Base-by-base conservation (phyloP, 192 early-diverging fungal species). In the Thoreauomyces humboldtii region DNA sequence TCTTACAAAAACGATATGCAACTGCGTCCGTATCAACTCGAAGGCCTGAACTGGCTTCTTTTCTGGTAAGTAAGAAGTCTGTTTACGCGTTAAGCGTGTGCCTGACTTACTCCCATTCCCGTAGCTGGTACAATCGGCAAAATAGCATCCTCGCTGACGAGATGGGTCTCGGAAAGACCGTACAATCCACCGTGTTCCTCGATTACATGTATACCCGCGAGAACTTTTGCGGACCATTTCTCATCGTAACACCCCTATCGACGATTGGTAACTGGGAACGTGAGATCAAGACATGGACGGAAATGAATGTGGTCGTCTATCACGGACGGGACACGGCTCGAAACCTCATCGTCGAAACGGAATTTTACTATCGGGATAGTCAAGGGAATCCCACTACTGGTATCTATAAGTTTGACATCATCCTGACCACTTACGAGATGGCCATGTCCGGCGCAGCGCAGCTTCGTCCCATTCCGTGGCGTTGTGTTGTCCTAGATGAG, bases 1-100 rank as follows among this genome's bases (percentile, higher is more conserved):
- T 60, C 61, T 70, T 90, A 85, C 63, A 89, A 87, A 51, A 82
- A 89, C 59, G 85, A 82, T 19, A 91, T 90, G 52, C 71, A 76
- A 35, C 63, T 92, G 27, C 79, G 90, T 7, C 53, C 85, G 25
- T 92, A 92, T 58, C 91, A 92, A 61, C 72, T 92, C 44, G 91
- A 92, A 65, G 91, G 91, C 14, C 66, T 92, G 19, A 92, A 92
- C 66, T 92, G 91, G 91, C 71, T 92, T 7, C 36, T 88, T 51
- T 89, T 86, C 61, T 92, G 89, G 70, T 80, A 62, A 38, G 70
- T 36, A 29, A 44, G 41, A 17, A 21, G 12, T 17, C 42, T 66
- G 6, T 50, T 57, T 71, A 17, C 25, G 22, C 61, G 33, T 62
- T 17, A 0, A 14, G 17, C 14, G 17, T 29, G 24, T 12, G 9